These are phyloP conservation scores for Tausonia pullulans DNA, from an alignment of 1,284 basidiomycete species.

Conservation along the genomic window DNA sequence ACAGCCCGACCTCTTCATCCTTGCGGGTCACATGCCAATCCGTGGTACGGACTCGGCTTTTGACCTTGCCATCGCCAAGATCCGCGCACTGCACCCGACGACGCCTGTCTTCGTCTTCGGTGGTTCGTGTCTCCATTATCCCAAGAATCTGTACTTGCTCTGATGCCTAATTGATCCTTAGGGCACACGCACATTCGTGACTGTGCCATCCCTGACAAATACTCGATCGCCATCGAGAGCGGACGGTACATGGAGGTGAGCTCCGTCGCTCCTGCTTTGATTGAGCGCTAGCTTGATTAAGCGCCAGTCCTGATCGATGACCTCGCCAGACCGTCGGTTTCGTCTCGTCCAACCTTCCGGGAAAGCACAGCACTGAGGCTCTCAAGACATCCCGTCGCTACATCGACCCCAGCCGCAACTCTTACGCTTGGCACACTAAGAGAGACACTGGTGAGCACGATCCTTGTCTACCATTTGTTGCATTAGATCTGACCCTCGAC, in stretches of 20 bases:
- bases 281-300: no score
- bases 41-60: conserved; percentile 33
- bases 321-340: no score
- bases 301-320: no score
- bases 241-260: conserved; percentile 66
- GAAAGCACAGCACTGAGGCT: conserved; percentile 18
- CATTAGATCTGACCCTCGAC: no score
- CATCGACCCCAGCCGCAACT: conserved; percentile 38
- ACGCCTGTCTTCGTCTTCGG: conserved; percentile 73
- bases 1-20: conserved; percentile 61
- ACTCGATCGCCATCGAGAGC: conserved; percentile 48
- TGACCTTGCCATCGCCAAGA: conserved; percentile 62
- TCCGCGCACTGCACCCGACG: conserved; percentile 55
- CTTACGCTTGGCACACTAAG: conserved; percentile 30
- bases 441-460: conserved; percentile 12
- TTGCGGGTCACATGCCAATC: conserved; percentile 30
- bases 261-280: no score
- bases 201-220: conserved; percentile 44
- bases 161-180: conserved; percentile 30
- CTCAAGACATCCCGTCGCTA: conserved; percentile 36
- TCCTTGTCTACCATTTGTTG: no score
- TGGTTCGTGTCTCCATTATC: conserved; percentile 30
- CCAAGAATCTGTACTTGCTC: not conserved
- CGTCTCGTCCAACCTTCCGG: conserved; percentile 22
- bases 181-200: conserved; percentile 39